Percentiles rank a stretch among this genome's conserved stretches.
These are phyloP conservation scores for Trametes cingulata DNA, from an alignment of 768 basidiomycete species.

Conservation along the genomic window DNA sequence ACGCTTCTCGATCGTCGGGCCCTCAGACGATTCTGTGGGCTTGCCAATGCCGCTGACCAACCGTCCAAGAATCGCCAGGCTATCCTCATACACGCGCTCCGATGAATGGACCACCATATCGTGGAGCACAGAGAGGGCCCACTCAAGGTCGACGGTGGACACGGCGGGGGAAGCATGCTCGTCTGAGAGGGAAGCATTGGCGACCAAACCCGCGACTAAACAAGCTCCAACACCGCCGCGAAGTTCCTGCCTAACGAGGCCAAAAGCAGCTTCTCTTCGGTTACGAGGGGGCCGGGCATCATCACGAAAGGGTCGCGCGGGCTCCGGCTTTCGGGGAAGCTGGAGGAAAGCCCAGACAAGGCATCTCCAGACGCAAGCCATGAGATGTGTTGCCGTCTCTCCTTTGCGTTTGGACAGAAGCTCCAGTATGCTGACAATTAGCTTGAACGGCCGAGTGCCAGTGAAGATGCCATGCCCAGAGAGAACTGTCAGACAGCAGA, in stretches of 20 bases:
- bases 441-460: conserved; percentile 39
- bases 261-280: conserved; percentile 38
- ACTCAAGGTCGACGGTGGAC: conserved; percentile 31
- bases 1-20: background rate
- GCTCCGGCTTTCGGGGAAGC: conserved; percentile 24
- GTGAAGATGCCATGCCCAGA: conserved; percentile 46
- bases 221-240: conserved; percentile 44
- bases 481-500: conserved; percentile 51
- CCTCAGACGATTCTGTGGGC: background rate
- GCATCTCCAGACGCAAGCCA: conserved; percentile 51
- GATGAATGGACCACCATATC: conserved; percentile 38
- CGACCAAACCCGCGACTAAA: conserved; percentile 43
- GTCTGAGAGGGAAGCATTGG: background rate
- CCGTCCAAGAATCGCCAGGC: conserved; percentile 39
- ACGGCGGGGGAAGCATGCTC: background rate
- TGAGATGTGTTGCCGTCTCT: conserved; percentile 39
- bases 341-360: conserved; percentile 58
- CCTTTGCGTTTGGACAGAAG: conserved; percentile 36
- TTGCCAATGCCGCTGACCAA: conserved; percentile 37
- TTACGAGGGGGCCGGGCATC: background rate
- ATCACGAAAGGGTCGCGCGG: background rate
- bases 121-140: conserved; percentile 39
- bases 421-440: conserved; percentile 39
- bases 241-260: conserved; percentile 49
- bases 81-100: conserved; percentile 28